These are phyloP conservation scores for Sutorius eximius DNA, from an alignment of 1,284 basidiomycete genomes.

Conservation along the genomic window DNA sequence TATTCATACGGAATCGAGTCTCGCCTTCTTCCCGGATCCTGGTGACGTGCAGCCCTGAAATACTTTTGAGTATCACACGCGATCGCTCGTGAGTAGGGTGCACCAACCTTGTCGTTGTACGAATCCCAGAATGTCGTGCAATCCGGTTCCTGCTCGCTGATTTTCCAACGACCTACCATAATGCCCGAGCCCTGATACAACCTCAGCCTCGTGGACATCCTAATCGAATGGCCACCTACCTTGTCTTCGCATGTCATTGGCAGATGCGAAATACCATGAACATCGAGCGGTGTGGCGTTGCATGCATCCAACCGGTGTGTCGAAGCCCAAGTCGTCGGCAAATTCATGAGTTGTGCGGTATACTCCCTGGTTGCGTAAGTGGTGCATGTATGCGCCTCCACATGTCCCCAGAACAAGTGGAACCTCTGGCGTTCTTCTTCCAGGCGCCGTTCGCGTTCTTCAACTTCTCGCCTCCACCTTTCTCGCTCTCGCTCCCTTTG, in stretches of 20 bases:
- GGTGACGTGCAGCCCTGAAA: conserved; percentile 28
- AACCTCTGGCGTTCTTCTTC: background rate
- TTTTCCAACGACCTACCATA: conserved; percentile 25
- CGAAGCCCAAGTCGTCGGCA: background rate
- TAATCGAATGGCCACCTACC: background rate
- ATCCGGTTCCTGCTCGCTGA: conserved; percentile 20
- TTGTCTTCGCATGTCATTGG: background rate
- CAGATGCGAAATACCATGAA: conserved; percentile 22
- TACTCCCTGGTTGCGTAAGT: conserved; percentile 32
- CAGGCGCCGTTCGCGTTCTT: conserved; percentile 12
- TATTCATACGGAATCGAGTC: background rate
- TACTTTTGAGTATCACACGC: background rate
- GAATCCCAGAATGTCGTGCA: conserved; percentile 25
- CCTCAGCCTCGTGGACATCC: background rate
- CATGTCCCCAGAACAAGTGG: conserved; percentile 15
- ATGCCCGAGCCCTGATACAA: conserved; percentile 19
- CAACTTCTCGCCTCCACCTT: conserved; percentile 13
- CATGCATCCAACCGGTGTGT: background rate
- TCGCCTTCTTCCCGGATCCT: conserved; percentile 25
- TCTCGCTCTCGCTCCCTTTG: background rate
- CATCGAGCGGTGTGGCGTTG: conserved; percentile 20
- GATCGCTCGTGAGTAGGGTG: too few species aligned
- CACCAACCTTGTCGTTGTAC: conserved; percentile 20
- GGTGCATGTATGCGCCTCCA: conserved; percentile 25
- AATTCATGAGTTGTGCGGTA: conserved; percentile 24